Base-by-base conservation (phyloP, 202 grass and related monocot genomes). In the Zoysia matrella region DNA sequence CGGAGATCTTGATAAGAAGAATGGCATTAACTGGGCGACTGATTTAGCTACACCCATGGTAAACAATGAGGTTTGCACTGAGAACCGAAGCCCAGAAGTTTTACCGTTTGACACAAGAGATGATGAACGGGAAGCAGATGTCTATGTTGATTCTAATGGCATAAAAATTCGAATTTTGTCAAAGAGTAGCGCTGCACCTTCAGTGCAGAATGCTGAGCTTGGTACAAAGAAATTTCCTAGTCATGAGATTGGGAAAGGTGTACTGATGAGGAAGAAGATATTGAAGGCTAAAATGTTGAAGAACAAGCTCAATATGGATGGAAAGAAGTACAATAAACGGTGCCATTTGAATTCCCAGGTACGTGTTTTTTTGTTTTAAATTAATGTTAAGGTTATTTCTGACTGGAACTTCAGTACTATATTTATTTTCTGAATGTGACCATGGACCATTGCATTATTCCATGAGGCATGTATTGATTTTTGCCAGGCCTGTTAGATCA, bases 131-230 rank as follows among this genome's bases (percentile, higher is more conserved):
- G 92, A 93, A 86, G 87, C 73, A 68, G 86, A 86, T 58, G 92
- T 98, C 80, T 98, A 98, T 85, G 92, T 98, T 75, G 95, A 98
- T 95, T 95, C 95, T 18, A 95, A 91, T 44, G 95, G 95, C 47
- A 93, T 93, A 88, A 98, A 98, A 82, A 86, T 98, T 60, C 83
- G 90, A 50, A 91, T 95, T 81, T 58, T 98, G 43, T 98, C 95
- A 54, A 93, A 95, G 68, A 61, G 54, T 50, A 84, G 47, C 68
- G 83, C 88, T 77, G n/a, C 54, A 69, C 47, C 82, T 71, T n/a
- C 54, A 39, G 39, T 84, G 44, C 80, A 65, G 13, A 73, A 16
- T 8, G 67, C 83, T 30, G 82, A 89, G 16, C 13, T 63, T 74
- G 55, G 69, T 69, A 60, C 65, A 78, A 80, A 64, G 79, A 85